Evolutionary conservation across 192 early-diverging fungal species (phyloP).

Genomic region (Chytriomyces hyalinus): DNA sequence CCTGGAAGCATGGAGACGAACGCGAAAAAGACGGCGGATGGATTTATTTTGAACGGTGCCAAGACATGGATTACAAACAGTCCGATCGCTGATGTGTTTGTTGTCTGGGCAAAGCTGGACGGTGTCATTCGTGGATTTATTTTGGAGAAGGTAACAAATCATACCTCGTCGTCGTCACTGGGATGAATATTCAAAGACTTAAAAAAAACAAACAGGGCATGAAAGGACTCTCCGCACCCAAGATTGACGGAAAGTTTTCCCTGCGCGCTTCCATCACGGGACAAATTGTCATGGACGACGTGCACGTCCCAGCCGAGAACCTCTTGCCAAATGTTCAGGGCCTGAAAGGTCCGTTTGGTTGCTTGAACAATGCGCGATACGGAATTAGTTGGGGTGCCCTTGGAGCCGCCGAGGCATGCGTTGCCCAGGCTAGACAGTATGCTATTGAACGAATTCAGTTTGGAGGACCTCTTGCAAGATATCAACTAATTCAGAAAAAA

Average conservation of each 20-base stretch:
- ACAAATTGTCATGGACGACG: conserved; percentile 99
- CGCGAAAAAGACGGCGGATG: conserved; percentile 72
- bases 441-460: conserved; percentile 88
- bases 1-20: conserved; percentile 91
- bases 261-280: conserved; percentile 93
- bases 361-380: conserved; percentile 95
- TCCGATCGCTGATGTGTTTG: conserved; percentile 94
- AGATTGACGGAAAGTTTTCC: conserved; percentile 95
- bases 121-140: conserved; percentile 92
- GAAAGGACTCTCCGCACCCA: conserved; percentile 86
- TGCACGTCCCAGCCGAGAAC: conserved; percentile 88
- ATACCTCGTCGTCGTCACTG: not conserved
- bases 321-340: conserved; percentile 89
- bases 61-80: conserved; percentile 99
- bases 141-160: conserved; percentile 74
- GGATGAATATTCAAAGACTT: not conserved
- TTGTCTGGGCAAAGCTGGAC: conserved; percentile 93
- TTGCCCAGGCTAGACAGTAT: conserved; percentile 88
- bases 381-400: conserved; percentile 97
- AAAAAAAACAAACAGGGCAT: conserved; percentile 61
- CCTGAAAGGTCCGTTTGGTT: conserved; percentile 93
- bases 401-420: conserved; percentile 92
- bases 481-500: conserved; percentile 97
- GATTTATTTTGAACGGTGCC: conserved; percentile 81
- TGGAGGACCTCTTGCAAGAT: conserved; percentile 85